Base-by-base conservation (phyloP, 2,329 filamentous ascomycete genomes). In the Atkinsonella hypoxylon region DNA sequence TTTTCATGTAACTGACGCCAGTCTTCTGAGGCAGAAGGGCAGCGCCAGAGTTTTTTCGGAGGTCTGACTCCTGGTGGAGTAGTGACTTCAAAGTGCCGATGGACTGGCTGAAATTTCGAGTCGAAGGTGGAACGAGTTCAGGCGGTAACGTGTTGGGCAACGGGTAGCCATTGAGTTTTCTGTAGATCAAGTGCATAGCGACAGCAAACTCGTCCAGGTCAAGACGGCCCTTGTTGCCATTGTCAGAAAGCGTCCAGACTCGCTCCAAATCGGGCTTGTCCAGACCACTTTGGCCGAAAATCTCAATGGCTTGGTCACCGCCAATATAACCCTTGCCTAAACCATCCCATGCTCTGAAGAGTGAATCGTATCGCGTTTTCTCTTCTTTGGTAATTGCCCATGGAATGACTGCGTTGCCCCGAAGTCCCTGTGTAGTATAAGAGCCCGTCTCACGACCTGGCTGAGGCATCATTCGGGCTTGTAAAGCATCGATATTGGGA, bases 371-470 rank as follows among this genome's bases (percentile, higher is more conserved):
- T 55, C 94, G 85, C 54, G 87, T 91, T 75, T 98, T 98, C 68
- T 98, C 93, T 56, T 96, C 90, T 67, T 98, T 98, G 4, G 93
- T 98, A 53, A 98, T 93, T 15, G 93, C 90, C 93, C 93, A 98
- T 0, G 93, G 93, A 61, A 98, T 91, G 8, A 89, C 91, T 1
- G 93, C 93, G 69, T 95, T 97, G 48, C 93, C 93, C 55, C 89
- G 83, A 10, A 98, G 76, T 5, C 91, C 91, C 52, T 85, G 81
- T 1, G 90, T 91, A 8, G 88, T 95, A 60, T 87, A 97, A 17
- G 74, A 77, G 26, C 85, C 86, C 54, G 82, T 78, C 67, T 97
- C 93, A 36, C 93, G 85, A 43, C 93, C 93, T 58, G 87, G 82
- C 64, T 98, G 91, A 20, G 93, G 93, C 91, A 98, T 97, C 82